Evolutionary conservation across 2,329 filamentous ascomycete species (phyloP).

Genomic region (Calonectria pauciramosa): DNA sequence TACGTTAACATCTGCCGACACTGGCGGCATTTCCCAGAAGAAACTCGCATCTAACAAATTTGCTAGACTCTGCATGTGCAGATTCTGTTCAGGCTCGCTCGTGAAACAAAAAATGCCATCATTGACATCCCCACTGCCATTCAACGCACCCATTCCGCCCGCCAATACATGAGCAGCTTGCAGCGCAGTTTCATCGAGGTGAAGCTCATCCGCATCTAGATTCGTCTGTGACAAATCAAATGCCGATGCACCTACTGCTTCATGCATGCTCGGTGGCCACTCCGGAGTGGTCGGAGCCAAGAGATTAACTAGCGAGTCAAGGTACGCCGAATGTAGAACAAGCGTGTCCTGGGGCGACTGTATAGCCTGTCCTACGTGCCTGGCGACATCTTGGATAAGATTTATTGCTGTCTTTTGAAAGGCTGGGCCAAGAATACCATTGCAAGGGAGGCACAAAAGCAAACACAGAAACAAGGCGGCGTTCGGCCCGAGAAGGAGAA

Average conservation of each 20-base stretch:
- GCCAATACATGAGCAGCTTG: background rate
- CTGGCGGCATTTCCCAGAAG: background rate
- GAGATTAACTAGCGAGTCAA: conserved; percentile 12
- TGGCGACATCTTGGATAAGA: conserved; percentile 23
- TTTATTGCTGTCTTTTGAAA: conserved; percentile 28
- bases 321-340: conserved; percentile 13
- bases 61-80: background rate
- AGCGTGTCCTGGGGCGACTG: conserved; percentile 33
- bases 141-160: background rate
- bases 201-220: background rate
- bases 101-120: background rate
- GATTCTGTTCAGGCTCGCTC: background rate
- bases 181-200: background rate
- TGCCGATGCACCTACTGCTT: background rate
- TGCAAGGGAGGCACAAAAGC: conserved; percentile 30
- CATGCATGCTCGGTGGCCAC: background rate
- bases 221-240: background rate
- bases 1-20: background rate
- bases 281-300: background rate
- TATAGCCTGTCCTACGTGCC: conserved; percentile 21
- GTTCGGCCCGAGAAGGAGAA: conserved; percentile 30
- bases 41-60: background rate
- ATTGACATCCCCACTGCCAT: background rate
- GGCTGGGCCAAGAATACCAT: conserved; percentile 27
- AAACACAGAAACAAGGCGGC: conserved; percentile 30